Evolutionary conservation across 257 asterid species (phyloP).

Genomic region (Leptodermis oblonga): DNA sequence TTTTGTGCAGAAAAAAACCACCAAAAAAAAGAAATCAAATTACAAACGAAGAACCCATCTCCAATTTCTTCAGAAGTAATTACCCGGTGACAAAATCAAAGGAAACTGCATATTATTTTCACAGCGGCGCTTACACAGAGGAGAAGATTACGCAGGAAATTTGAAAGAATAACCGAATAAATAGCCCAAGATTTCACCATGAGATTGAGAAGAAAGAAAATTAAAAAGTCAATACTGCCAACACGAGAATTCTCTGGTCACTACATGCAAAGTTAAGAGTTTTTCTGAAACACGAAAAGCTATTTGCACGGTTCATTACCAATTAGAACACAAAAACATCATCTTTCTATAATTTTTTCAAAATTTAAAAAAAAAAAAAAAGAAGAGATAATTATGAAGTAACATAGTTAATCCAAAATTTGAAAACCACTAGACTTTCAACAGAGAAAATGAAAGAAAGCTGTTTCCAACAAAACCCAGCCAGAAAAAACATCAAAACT

Average conservation of each 20-base stretch:
- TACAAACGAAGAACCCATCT: not conserved
- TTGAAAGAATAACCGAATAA: not conserved
- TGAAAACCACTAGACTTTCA: not conserved
- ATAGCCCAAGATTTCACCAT: not conserved
- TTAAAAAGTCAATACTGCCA: not conserved
- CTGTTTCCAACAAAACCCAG: not conserved
- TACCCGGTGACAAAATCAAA: slow-evolving; percentile 14
- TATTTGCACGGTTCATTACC: slow-evolving; percentile 14
- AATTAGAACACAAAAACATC: slow-evolving; percentile 23
- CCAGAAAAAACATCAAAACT: not conserved
- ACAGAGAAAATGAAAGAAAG: not conserved
- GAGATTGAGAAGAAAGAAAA: not conserved
- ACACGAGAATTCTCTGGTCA: not conserved
- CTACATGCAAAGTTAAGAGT: slow-evolving; percentile 13
- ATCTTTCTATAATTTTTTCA: slow-evolving; percentile 12
- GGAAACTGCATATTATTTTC: slow-evolving; percentile 21
- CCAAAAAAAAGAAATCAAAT: slow-evolving; percentile 21
- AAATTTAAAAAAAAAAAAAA: slow-evolving; percentile 15
- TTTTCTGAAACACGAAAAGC: slow-evolving; percentile 19
- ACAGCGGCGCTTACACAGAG: not conserved
- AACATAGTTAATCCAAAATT: not conserved
- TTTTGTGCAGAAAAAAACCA: slow-evolving; percentile 14
- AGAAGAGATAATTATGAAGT: not conserved
- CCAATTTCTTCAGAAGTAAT: slow-evolving; percentile 7
- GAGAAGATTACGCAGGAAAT: not conserved